Evolutionary conservation across 352 stramenopile genomes (phyloP).

Genomic region (Thalassiosira livingstoniorum): DNA sequence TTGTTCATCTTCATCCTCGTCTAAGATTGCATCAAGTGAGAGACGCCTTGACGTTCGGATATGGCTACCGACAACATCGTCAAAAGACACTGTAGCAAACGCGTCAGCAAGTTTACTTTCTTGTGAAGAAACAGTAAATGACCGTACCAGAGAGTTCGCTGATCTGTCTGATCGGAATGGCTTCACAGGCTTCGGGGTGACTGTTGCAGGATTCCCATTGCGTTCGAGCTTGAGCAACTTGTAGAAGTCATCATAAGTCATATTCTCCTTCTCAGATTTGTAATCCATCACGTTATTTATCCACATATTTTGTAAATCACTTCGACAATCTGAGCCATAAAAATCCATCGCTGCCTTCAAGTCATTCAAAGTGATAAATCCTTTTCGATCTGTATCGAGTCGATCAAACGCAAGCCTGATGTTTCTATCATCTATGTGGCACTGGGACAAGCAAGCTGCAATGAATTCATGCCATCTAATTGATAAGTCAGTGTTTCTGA

Average conservation of each 20-base stretch:
- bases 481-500: constrained; percentile 70
- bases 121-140: neutral
- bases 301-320: constrained; percentile 77
- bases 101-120: neutral
- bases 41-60: neutral
- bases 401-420: constrained; percentile 82
- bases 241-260: constrained; percentile 45
- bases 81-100: neutral
- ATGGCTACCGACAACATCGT: neutral
- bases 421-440: constrained; percentile 83
- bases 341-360: constrained; percentile 61
- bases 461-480: constrained; percentile 88
- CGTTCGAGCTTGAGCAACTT: constrained; percentile 26
- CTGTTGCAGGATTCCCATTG: neutral
- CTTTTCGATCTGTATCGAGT: constrained; percentile 90
- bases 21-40: neutral
- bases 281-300: constrained; percentile 29
- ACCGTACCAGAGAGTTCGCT: neutral
- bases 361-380: constrained; percentile 90
- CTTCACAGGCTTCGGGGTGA: neutral
- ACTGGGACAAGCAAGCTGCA: constrained; percentile 79
- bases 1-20: neutral
- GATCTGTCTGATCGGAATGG: neutral
- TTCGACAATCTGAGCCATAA: constrained; percentile 71
- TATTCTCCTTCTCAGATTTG: constrained; percentile 28